A percentile compares a stretch with the other conserved stretches of the same genome.
These are phyloP conservation scores for Microascus cirrosus DNA, from an alignment of 2,329 filamentous ascomycete genomes.

Conservation along the genomic window DNA sequence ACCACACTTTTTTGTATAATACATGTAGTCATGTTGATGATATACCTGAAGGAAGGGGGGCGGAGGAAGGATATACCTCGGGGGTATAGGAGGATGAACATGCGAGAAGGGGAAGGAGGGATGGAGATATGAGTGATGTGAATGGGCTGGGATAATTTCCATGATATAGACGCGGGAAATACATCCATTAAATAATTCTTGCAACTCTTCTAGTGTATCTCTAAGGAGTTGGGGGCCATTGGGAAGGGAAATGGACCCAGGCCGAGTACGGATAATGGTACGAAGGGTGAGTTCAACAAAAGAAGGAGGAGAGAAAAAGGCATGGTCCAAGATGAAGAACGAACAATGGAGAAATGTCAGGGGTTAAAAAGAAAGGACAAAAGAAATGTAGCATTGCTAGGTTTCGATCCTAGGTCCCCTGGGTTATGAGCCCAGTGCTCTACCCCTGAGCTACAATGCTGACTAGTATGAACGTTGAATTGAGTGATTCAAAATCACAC, in stretches of 20 bases:
- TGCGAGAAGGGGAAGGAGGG: background rate
- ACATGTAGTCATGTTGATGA: too few relatives aligned
- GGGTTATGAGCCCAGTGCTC: constrained; percentile 4
- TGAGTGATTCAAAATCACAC: background rate
- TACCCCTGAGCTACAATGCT: constrained; percentile 5
- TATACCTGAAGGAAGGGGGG: background rate
- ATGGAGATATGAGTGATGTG: background rate
- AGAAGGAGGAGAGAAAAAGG: too few relatives aligned
- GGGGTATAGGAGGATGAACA: background rate
- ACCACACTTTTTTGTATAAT: too few relatives aligned
- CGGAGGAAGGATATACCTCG: background rate
- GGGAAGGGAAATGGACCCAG: too few relatives aligned
- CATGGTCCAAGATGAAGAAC: too few relatives aligned
- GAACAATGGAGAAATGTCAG: too few relatives aligned
- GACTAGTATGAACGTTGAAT: background rate
- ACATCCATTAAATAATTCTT: background rate
- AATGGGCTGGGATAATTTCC: background rate
- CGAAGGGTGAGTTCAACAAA: too few relatives aligned
- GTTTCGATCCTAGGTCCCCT: constrained; percentile 4
- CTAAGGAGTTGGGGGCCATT: too few relatives aligned
- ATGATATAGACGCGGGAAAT: background rate
- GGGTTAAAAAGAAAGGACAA: background rate
- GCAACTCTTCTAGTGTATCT: too few relatives aligned
- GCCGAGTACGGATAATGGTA: too few relatives aligned
- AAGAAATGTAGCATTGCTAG: constrained; percentile 5